These are phyloP conservation scores for Bombardia bombarda DNA, from an alignment of 495 filamentous ascomycete genomes.

Conservation along the genomic window DNA sequence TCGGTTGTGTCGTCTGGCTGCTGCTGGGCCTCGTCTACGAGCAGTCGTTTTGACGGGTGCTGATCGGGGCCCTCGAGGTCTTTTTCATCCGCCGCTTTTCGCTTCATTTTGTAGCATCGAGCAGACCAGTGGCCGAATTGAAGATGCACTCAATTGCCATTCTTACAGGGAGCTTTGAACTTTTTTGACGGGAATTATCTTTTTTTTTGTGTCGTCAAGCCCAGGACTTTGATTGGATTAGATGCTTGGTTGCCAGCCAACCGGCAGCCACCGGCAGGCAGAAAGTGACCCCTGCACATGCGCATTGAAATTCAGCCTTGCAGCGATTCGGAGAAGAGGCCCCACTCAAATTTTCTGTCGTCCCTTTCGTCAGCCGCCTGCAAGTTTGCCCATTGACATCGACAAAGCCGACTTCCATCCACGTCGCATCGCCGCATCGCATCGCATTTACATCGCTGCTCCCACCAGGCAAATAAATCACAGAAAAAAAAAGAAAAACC, in stretches of 20 bases:
- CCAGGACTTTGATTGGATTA: no score
- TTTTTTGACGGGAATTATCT: no score
- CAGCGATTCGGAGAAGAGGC: no score
- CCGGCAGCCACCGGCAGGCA: no score
- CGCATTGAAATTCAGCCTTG: constrained; percentile 13
- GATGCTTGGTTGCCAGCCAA: no score
- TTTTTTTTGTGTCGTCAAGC: no score
- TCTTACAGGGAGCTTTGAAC: no score
- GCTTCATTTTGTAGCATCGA: constrained; percentile 18
- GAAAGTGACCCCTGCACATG: no score
- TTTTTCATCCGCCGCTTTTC: constrained; percentile 15
- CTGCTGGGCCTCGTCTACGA: not conserved
- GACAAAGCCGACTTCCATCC: constrained; percentile 1
- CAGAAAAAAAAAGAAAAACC: constrained; percentile 10
- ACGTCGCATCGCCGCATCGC: constrained; percentile 1
- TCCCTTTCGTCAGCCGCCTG: constrained; percentile 9
- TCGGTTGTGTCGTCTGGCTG: not conserved
- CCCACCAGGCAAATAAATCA: not conserved
- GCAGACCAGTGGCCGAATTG: no score
- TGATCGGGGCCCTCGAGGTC: not conserved
- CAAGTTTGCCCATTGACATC: constrained; percentile 3
- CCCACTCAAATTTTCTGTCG: constrained; percentile 24
- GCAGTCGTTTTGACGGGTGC: constrained; percentile 10
- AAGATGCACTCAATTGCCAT: no score
- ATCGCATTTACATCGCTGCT: not conserved